phyloP scores from a whole-genome alignment of 129 eudicot genomes.

The Erigeron canadensis region DNA sequence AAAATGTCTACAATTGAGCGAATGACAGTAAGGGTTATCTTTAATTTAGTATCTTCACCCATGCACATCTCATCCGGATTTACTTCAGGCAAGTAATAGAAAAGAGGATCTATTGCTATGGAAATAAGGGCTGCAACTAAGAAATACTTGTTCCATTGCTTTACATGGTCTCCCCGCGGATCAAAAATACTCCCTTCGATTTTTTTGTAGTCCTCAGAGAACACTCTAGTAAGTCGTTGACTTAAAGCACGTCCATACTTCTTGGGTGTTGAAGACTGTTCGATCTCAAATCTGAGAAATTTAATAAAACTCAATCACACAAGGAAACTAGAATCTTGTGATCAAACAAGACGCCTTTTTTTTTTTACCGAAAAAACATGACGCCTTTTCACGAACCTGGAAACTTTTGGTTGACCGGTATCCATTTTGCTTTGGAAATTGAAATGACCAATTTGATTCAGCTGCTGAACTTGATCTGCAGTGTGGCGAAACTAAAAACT shows the following conservation, averaged over 20 bases:
- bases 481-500: neutral
- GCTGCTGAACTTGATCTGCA: constrained; percentile 19
- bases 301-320: neutral
- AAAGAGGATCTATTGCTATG: constrained; percentile 70
- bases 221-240: constrained; percentile 58
- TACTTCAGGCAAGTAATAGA: constrained; percentile 67
- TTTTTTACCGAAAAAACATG: no score
- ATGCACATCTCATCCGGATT: constrained; percentile 49
- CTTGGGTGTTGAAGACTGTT: constrained; percentile 16
- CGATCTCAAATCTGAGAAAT: constrained; percentile 32
- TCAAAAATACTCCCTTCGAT: constrained; percentile 44
- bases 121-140: constrained; percentile 53
- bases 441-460: constrained; percentile 8
- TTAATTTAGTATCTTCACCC: constrained; percentile 42
- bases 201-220: constrained; percentile 54
- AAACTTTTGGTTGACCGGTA: constrained; percentile 12
- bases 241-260: constrained; percentile 27
- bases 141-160: constrained; percentile 58
- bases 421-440: constrained; percentile 23
- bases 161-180: constrained; percentile 51
- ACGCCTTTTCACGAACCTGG: constrained; percentile 20
- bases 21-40: constrained; percentile 47
- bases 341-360: neutral
- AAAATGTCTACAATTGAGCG: constrained; percentile 54
- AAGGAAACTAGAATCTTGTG: neutral